Conservation (phyloP, 768 basidiomycete genomes). For the Cubamyces lactineus region DNA sequence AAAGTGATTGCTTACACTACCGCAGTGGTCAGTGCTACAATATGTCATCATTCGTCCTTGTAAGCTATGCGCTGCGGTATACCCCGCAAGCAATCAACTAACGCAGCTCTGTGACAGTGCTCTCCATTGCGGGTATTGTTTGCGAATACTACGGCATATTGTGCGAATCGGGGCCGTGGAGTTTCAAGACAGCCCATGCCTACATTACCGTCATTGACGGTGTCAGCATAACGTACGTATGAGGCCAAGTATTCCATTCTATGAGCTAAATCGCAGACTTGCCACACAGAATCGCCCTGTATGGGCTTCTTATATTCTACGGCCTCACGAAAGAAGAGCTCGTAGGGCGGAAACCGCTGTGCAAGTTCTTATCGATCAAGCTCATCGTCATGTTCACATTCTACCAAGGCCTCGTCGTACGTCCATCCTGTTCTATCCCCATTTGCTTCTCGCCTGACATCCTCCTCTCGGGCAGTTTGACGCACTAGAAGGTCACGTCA, state of each 20-base stretch:
- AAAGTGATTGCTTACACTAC: neutral
- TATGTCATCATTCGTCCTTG: slow-evolving; percentile 77
- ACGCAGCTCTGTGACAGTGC: slow-evolving; percentile 36
- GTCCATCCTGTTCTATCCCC: slow-evolving; percentile 29
- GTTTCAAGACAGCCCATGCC: slow-evolving; percentile 61
- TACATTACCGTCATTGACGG: slow-evolving; percentile 79
- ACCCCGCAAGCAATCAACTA: neutral
- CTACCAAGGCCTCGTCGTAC: slow-evolving; percentile 79
- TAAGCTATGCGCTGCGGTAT: slow-evolving; percentile 23
- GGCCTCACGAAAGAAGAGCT: slow-evolving; percentile 81
- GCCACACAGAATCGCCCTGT: slow-evolving; percentile 69
- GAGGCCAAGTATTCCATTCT: neutral
- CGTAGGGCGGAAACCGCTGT: slow-evolving; percentile 71
- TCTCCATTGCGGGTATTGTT: slow-evolving; percentile 79
- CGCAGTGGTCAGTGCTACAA: slow-evolving; percentile 86
- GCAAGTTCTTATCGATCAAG: slow-evolving; percentile 89
- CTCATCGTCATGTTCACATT: slow-evolving; percentile 87
- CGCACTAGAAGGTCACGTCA: slow-evolving; percentile 67
- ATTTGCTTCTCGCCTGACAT: neutral
- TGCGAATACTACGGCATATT: slow-evolving; percentile 70
- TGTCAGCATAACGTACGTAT: slow-evolving; percentile 72
- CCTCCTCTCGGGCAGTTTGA: slow-evolving; percentile 49
- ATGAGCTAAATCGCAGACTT: neutral
- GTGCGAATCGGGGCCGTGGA: slow-evolving; percentile 66
- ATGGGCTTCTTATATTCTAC: slow-evolving; percentile 85